A percentile compares a stretch with the other conserved stretches of the same genome.
These are phyloP conservation scores for Kwoniella mangroviensis DNA, from an alignment of 768 basidiomycete species.

Conservation along the genomic window DNA sequence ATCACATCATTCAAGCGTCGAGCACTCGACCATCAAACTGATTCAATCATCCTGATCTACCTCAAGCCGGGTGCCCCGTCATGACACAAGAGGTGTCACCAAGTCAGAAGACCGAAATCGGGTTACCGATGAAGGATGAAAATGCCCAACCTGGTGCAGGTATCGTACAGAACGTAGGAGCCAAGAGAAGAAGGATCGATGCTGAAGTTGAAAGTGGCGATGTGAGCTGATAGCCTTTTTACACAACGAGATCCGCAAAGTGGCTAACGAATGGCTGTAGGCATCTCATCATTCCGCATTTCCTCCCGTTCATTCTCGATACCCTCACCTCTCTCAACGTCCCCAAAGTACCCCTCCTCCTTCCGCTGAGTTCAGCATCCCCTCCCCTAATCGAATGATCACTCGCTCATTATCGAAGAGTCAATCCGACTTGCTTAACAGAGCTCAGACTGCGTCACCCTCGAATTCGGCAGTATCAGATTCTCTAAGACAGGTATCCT, in stretches of 20 bases:
- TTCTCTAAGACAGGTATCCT: too few relatives aligned
- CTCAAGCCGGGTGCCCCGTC: too few relatives aligned
- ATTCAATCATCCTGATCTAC: too few relatives aligned
- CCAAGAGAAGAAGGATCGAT: neutral
- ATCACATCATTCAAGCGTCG: too few relatives aligned
- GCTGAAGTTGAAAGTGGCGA: neutral
- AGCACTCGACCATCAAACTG: too few relatives aligned
- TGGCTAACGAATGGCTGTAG: neutral
- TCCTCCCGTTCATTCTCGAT: neutral
- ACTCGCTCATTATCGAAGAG: neutral
- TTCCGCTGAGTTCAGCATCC: neutral
- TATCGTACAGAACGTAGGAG: neutral
- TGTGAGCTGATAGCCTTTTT: neutral
- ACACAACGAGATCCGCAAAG: neutral
- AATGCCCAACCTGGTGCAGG: neutral
- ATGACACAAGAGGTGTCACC: too few relatives aligned
- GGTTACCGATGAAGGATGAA: neutral
- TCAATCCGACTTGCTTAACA: neutral
- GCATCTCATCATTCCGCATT: neutral
- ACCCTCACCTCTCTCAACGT: neutral
- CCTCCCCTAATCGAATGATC: conserved; percentile 6
- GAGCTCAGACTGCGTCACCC: neutral
- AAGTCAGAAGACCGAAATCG: neutral
- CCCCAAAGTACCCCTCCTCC: neutral
- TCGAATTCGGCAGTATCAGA: too few relatives aligned